phyloP scores from a whole-genome alignment of 257 asterid species.

The Nemophila menziesii region DNA sequence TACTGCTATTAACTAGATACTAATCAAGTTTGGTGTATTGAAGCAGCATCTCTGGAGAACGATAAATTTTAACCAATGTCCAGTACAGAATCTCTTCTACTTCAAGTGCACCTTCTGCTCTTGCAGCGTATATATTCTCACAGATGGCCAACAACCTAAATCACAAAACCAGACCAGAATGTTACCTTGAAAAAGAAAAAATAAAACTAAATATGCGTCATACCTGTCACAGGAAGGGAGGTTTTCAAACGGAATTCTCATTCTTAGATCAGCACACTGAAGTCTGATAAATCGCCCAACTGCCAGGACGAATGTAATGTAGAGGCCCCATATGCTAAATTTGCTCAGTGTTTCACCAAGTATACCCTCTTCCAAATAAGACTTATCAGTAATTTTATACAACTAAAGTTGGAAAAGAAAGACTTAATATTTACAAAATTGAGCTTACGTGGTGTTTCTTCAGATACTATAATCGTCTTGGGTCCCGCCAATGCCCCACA shows the following conservation, averaged over 20 bases:
- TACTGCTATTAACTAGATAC: neutral
- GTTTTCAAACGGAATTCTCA: slow-evolving; percentile 95
- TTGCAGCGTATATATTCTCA: slow-evolving; percentile 94
- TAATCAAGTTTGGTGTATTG: slow-evolving; percentile 84
- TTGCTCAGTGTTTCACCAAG: slow-evolving; percentile 99
- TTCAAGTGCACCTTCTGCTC: slow-evolving; percentile 97
- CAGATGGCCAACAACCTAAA: slow-evolving; percentile 90
- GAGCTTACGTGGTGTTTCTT: slow-evolving; percentile 96
- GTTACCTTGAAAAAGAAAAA: no score
- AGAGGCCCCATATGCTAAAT: slow-evolving; percentile 97
- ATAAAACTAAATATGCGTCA: neutral
- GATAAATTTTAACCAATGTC: slow-evolving; percentile 85
- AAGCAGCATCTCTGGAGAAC: slow-evolving; percentile 95
- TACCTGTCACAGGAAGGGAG: slow-evolving; percentile 99
- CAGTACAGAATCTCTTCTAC: slow-evolving; percentile 97
- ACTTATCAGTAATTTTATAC: neutral
- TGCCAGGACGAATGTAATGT: slow-evolving; percentile 96
- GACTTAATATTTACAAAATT: neutral
- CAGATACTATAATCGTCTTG: slow-evolving; percentile 90
- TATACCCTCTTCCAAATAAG: slow-evolving; percentile 53
- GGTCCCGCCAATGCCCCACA: slow-evolving; percentile 78
- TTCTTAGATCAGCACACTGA: slow-evolving; percentile 91
- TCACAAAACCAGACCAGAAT: slow-evolving; percentile 3
- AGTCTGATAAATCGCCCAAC: slow-evolving; percentile 95
- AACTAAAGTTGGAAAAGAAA: neutral